These are phyloP conservation scores for Penstemon davidsonii DNA, from an alignment of 257 asterid genomes.

Conservation along the genomic window DNA sequence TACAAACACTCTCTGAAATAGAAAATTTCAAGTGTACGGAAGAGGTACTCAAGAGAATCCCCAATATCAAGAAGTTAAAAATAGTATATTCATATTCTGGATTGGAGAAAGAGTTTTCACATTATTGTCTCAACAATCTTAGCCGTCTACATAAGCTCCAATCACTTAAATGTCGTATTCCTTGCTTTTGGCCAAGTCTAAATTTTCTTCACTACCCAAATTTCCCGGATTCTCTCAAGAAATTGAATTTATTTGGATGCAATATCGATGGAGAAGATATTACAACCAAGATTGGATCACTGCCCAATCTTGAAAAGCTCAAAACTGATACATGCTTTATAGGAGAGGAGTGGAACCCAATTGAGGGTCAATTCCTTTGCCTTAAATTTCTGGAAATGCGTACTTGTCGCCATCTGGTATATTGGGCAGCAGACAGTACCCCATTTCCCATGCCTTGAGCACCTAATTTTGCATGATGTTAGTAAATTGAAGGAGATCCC, in stretches of 20 bases:
- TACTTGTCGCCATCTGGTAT: not conserved
- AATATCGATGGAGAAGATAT: too few species aligned
- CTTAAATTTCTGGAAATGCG: not conserved
- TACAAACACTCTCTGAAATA: conserved; percentile 10
- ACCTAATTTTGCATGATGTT: not conserved
- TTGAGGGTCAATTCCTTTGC: conserved; percentile 2
- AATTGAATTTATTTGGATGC: not conserved
- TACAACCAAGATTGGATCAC: conserved; percentile 6
- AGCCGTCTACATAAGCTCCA: conserved; percentile 6
- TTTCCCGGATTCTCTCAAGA: conserved; percentile 18
- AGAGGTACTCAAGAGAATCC: conserved; percentile 31
- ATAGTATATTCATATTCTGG: too few species aligned
- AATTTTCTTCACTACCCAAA: not conserved
- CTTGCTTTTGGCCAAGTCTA: not conserved
- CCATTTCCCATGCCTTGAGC: conserved; percentile 27
- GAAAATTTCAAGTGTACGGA: conserved; percentile 3
- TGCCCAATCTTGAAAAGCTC: conserved; percentile 27
- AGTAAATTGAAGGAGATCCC: conserved; percentile 19
- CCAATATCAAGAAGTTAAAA: conserved; percentile 24
- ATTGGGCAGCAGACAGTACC: conserved; percentile 11
- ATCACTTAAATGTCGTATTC: not conserved
- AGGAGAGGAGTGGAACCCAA: conserved; percentile 21
- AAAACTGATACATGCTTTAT: not conserved
- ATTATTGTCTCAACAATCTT: not conserved
- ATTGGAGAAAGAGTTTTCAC: too few species aligned